Evolutionary conservation across 371 early-diverging fungal genomes (phyloP).

Genomic region (Rhizopus sp.): DNA sequence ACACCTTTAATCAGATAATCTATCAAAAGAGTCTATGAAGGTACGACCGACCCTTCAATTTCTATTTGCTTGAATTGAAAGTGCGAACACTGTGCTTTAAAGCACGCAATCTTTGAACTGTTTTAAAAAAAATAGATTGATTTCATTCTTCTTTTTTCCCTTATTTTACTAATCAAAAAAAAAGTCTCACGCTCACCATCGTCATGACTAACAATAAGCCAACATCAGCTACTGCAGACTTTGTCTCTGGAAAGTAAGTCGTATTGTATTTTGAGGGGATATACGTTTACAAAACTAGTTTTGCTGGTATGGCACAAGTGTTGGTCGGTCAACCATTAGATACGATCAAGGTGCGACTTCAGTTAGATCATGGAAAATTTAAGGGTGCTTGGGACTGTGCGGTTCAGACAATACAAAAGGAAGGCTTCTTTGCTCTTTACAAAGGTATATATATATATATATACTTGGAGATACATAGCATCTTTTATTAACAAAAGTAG

Average conservation of each 20-base stretch:
- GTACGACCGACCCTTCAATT: too few species aligned
- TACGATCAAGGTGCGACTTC: constrained; percentile 77
- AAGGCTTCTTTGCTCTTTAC: constrained; percentile 75
- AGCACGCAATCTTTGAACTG: constrained; percentile 17
- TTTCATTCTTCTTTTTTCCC: constrained; percentile 4
- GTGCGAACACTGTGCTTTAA: constrained; percentile 7
- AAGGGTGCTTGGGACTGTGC: constrained; percentile 73
- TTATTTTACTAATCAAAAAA: neutral
- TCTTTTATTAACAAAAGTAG: constrained; percentile 23
- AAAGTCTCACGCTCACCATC: neutral
- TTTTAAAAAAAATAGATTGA: neutral
- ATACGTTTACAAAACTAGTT: constrained; percentile 12
- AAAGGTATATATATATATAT: too few species aligned
- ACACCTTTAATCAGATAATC: too few species aligned
- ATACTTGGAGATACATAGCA: neutral
- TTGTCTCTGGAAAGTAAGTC: constrained; percentile 53
- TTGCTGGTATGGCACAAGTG: constrained; percentile 53
- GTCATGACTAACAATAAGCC: constrained; percentile 19
- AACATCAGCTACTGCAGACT: constrained; percentile 42
- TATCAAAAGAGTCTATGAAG: too few species aligned
- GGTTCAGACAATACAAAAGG: constrained; percentile 62
- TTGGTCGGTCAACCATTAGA: constrained; percentile 51
- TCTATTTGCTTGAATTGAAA: too few species aligned
- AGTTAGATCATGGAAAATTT: constrained; percentile 59
- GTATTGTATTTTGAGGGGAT: neutral